Percentiles rank a stretch among this genome's conserved stretches.
Conservation (phyloP, 306 rosid species). For the Sicyos baderoa region DNA sequence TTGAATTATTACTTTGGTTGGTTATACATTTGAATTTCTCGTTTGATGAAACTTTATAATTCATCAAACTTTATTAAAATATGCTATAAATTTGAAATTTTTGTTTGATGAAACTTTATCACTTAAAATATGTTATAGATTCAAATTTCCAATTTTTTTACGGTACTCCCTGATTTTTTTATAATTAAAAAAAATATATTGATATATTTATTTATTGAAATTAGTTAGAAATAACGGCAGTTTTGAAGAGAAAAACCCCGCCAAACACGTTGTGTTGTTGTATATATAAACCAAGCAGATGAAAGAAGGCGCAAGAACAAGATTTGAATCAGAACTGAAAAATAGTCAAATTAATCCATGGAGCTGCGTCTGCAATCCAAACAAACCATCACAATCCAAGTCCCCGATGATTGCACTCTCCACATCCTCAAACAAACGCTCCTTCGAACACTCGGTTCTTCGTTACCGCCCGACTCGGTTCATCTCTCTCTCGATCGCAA, state of each 20-base stretch:
- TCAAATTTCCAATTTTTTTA: no score
- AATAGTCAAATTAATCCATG: constrained; percentile 25
- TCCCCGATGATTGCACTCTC: constrained; percentile 40
- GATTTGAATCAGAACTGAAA: background rate
- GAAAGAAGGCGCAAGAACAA: background rate
- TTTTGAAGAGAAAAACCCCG: background rate
- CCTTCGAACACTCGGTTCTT: constrained; percentile 27
- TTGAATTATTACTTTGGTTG: no score
- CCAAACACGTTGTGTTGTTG: background rate
- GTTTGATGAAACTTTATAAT: no score
- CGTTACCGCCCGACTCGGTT: constrained; percentile 32
- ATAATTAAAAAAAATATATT: no score
- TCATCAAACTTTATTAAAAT: no score
- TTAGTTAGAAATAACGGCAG: no score
- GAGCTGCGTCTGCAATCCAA: constrained; percentile 37
- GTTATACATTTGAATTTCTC: no score
- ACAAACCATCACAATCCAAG: constrained; percentile 49
- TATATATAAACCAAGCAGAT: background rate
- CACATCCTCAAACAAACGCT: constrained; percentile 40
- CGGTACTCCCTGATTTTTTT: no score
- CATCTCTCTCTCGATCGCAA: constrained; percentile 63
- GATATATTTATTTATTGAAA: no score
- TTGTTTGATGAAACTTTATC: no score
- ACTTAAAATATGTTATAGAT: no score
- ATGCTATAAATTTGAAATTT: no score